Evolutionary conservation across 371 early-diverging fungal species (phyloP), one percentile per base, ranked within the genome.

Genomic region (Mortierella sp.): DNA sequence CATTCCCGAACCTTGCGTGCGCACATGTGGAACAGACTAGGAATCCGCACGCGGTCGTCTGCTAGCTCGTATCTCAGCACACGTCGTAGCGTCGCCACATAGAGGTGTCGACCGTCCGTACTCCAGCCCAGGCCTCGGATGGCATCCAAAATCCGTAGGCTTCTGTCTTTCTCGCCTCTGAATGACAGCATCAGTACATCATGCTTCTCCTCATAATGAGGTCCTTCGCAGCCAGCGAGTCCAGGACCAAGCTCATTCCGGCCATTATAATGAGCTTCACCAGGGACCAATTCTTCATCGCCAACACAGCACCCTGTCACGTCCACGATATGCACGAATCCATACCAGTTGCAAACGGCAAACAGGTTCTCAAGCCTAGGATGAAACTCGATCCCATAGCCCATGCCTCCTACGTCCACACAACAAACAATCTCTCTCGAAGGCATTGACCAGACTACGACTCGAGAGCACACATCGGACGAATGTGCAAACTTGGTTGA

Each of bases 101-200:
- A 86, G 11, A 88, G 60, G 49, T 82, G 73, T 2, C 78, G 70
- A 0, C 88, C 88, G 62, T 86, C 83, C 8, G 65, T 61, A 11
- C 86, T 84, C 88, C 88, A 88, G 3, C 84, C 82, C 9, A 86
- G 64, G 4, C 88, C 88, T 41, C 86, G 86, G 50, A 88, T 83
- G 21, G 80, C 82, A 23, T 86, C 86, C n/a, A 86, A 56, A 27
- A 88, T 88, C 2, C 88, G 78, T 8, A 88, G 53, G 7, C 79
- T 67, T 41, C 60, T 65, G 39, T 86, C 78, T 23, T 66, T 66
- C 58, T 88, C 85, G 5, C 88, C 88, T 17, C 86, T 78, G 59
- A 86, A 88, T 4, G 88, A 83, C 3, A 85, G 66, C 86, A 88
- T 83, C 41, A 86, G 78, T 19, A 88, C 83, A 54, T 88, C 88